Percentiles rank a stretch among this genome's conserved stretches.
phyloP scores from a whole-genome alignment of 2,329 filamentous ascomycete genomes.

The Aspergillus piperis region DNA sequence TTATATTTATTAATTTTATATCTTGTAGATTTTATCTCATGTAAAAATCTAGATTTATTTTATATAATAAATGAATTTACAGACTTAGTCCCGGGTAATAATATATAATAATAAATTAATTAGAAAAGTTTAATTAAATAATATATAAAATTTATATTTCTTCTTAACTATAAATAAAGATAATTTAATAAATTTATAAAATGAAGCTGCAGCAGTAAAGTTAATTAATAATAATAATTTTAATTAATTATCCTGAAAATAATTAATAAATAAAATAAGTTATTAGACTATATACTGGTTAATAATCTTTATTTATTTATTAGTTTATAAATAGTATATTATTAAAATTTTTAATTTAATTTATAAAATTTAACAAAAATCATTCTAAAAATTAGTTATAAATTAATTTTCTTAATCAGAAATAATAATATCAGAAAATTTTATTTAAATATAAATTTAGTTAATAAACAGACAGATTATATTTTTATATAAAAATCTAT shows the following conservation, averaged over 20 bases:
- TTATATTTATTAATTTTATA: too few relatives aligned
- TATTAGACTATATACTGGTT: too few relatives aligned
- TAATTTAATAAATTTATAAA: background rate
- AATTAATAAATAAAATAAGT: background rate
- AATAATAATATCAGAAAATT: too few relatives aligned
- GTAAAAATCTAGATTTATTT: too few relatives aligned
- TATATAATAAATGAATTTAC: too few relatives aligned
- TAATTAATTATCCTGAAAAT: background rate
- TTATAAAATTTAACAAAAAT: background rate
- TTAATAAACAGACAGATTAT: too few relatives aligned
- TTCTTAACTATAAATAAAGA: background rate
- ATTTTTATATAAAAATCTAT: background rate
- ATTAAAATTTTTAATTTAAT: background rate
- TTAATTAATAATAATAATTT: background rate
- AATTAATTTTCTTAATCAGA: background rate
- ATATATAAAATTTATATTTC: background rate
- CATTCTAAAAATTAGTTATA: too few relatives aligned
- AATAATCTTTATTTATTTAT: background rate
- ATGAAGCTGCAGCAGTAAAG: accelerated
- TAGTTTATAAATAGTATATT: background rate
- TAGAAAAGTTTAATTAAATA: background rate
- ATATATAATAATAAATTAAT: background rate
- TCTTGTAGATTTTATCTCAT: too few relatives aligned
- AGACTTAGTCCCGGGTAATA: too few relatives aligned
- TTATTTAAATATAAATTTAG: background rate